Percentiles rank a stretch among this genome's conserved stretches.
phyloP scores from a whole-genome alignment of 805 yeast species.

The Ogataea paraovalis region DNA sequence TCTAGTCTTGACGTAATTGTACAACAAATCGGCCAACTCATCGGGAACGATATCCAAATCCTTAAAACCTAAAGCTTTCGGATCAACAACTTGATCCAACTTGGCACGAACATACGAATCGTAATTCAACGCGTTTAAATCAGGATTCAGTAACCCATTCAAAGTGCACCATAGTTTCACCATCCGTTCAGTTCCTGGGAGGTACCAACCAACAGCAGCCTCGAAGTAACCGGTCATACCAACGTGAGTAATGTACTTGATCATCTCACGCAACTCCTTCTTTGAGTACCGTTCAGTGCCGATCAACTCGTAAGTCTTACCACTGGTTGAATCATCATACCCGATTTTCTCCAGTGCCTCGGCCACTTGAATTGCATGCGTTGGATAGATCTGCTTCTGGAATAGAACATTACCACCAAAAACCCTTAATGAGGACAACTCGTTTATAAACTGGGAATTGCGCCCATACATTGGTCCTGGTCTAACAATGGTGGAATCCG shows the following conservation, averaged over 20 bases:
- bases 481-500: constrained; percentile 79
- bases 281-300: constrained; percentile 67
- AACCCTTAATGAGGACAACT: constrained; percentile 50
- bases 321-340: constrained; percentile 75
- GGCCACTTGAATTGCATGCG: constrained; percentile 76
- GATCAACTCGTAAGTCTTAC: constrained; percentile 67
- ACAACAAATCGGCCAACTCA: constrained; percentile 46
- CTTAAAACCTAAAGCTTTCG: constrained; percentile 55
- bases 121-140: constrained; percentile 41
- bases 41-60: constrained; percentile 69
- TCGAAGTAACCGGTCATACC: constrained; percentile 34
- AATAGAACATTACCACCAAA: constrained; percentile 64
- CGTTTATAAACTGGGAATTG: constrained; percentile 65
- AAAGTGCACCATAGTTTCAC: constrained; percentile 29
- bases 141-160: constrained; percentile 45
- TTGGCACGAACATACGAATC: constrained; percentile 74
- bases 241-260: constrained; percentile 44
- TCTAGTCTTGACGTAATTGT: constrained; percentile 38
- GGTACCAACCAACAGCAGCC: constrained; percentile 33
- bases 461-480: constrained; percentile 79
- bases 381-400: constrained; percentile 64
- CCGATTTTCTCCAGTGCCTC: constrained; percentile 74
- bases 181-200: constrained; percentile 38
- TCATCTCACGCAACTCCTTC: constrained; percentile 64
- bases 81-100: constrained; percentile 61